phyloP scores from a whole-genome alignment of 2,329 filamentous ascomycete genomes.

The Dissoconium aciculare region DNA sequence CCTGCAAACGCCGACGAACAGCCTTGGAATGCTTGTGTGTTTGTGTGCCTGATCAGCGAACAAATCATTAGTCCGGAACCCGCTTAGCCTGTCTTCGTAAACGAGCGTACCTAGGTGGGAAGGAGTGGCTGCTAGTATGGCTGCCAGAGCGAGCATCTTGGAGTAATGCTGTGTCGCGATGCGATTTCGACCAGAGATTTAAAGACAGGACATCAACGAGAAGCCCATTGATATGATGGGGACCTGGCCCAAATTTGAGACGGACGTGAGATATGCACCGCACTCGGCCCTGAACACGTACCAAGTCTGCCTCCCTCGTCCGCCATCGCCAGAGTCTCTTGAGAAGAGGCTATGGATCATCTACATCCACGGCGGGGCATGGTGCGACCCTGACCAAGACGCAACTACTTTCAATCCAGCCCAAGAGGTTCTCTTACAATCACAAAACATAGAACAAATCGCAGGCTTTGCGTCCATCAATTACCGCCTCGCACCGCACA shows the following conservation, averaged over 20 bases:
- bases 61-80: too few relatives aligned
- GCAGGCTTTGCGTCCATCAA: conserved; percentile 50
- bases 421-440: conserved; percentile 23
- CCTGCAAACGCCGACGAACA: too few relatives aligned
- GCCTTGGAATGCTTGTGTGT: too few relatives aligned
- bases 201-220: too few relatives aligned
- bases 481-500: conserved; percentile 44
- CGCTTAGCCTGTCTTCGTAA: too few relatives aligned
- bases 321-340: conserved; percentile 11
- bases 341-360: conserved; percentile 19
- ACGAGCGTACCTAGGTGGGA: too few relatives aligned
- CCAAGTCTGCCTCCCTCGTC: conserved; percentile 28
- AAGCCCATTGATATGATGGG: too few relatives aligned
- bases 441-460: conserved; percentile 25
- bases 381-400: conserved; percentile 33
- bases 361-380: conserved; percentile 37
- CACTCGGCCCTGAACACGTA: conserved; percentile 27
- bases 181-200: too few relatives aligned
- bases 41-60: too few relatives aligned
- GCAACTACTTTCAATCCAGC: conserved; percentile 25
- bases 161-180: too few relatives aligned
- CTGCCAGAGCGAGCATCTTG: too few relatives aligned
- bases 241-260: conserved; percentile 16
- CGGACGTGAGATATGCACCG: conserved; percentile 18
- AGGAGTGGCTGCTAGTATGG: too few relatives aligned